Evolutionary conservation across 139 green algal species (phyloP), one percentile per base, ranked within the genome.

Genomic region (Volvox africanus): DNA sequence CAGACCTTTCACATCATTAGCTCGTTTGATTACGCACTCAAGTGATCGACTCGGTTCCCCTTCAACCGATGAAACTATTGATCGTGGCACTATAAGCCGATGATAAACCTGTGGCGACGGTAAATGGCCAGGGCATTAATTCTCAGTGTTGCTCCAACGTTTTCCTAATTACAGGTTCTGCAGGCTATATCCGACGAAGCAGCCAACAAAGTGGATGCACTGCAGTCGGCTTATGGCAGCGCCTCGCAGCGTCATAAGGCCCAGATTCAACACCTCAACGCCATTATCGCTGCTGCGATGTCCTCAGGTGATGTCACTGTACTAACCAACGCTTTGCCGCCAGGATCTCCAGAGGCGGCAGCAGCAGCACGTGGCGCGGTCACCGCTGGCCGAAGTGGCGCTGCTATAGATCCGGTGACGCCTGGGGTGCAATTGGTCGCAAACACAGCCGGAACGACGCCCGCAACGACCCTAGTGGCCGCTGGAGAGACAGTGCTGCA

Each of bases 251-350:
- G 62, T 1, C 83, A 88, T 37, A 35, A 68, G 67, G 35, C 36
- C 65, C 83, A 88, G 83, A 2, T 88, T 17, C 83, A 88, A 65
- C 83, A 67, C 28, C 69, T 89, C 24, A 0, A 82, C 18, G 14
- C 28, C 44, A 32, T 83, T 37, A 83, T 89, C 20, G n/a, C 71
- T 21, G 71, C 71, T 0, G 85, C 85, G n/a, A 73, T 89, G 71
- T 6, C 85, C 22, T 62, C 73, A 19, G 85, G 85, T 18, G 85
- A 89, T 16, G 85, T 89, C 28, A 89, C 85, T 0, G 37, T 89
- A 50, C 85, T 89, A 14, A 35, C 36, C 0, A 73, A 89, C 20
- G 85, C 71, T 6, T 1, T 69, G 28, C 73, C 71, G 0, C 26
- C 32, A 2, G 71, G n/a, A 26, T 76, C 81, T 6, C 55, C 81